Percentiles rank a stretch among this genome's conserved stretches.
Conservation (phyloP, 352 stramenopile genomes). For the Pythium monospermum region DNA sequence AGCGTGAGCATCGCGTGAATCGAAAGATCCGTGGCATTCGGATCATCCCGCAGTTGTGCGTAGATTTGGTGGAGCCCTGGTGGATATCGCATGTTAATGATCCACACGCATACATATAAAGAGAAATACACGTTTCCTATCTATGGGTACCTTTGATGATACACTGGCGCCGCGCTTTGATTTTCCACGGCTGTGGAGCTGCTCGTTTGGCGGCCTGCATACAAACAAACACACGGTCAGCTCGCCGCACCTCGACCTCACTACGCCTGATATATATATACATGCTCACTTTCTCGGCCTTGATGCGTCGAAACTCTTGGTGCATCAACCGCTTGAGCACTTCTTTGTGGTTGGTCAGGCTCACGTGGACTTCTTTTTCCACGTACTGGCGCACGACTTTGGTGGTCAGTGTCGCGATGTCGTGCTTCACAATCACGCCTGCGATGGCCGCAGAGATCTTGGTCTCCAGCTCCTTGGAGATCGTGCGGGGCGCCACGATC, state of each 20-base stretch:
- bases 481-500: slow-evolving; percentile 60
- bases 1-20: slow-evolving; percentile 62
- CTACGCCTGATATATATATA: too few relatives aligned
- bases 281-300: slow-evolving; percentile 51
- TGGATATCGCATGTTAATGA: too few relatives aligned
- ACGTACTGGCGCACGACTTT: slow-evolving; percentile 80
- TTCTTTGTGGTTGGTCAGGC: slow-evolving; percentile 84
- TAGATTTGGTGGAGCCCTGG: slow-evolving; percentile 30
- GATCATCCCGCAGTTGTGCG: slow-evolving; percentile 25
- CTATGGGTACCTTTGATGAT: slow-evolving; percentile 31
- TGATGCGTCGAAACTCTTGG: slow-evolving; percentile 73
- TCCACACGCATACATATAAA: not conserved
- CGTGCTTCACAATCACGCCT: slow-evolving; percentile 55
- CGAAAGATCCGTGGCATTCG: slow-evolving; percentile 6
- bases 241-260: not conserved
- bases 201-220: slow-evolving; percentile 44
- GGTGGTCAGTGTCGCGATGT: slow-evolving; percentile 62
- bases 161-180: slow-evolving; percentile 30
- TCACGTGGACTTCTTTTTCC: slow-evolving; percentile 83
- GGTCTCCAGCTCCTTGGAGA: slow-evolving; percentile 77
- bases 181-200: slow-evolving; percentile 59
- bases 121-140: not conserved
- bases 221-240: not conserved
- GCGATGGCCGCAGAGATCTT: slow-evolving; percentile 76
- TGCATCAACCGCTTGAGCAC: slow-evolving; percentile 87